A percentile compares a stretch with the other conserved stretches of the same genome.
Evolutionary conservation across 192 early-diverging fungal genomes (phyloP).

Genomic region (Backusella australiensis): DNA sequence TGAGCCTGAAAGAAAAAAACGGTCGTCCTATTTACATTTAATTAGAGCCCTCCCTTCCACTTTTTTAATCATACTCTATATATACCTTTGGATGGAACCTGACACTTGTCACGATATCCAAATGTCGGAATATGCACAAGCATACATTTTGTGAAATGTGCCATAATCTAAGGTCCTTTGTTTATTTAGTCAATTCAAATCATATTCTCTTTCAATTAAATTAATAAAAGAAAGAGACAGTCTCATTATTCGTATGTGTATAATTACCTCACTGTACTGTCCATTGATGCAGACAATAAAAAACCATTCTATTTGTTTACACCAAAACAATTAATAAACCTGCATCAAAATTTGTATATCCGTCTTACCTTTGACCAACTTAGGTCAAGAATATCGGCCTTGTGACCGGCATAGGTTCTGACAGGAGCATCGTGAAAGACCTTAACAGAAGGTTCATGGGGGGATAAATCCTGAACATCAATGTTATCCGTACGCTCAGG

Average conservation of each 20-base stretch:
- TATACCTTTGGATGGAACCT: slow-evolving; percentile 70
- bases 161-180: slow-evolving; percentile 58
- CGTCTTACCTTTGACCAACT: slow-evolving; percentile 62
- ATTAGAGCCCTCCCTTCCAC: neutral
- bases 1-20: slow-evolving; percentile 77
- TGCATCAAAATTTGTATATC: neutral
- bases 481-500: neutral
- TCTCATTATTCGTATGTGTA: neutral
- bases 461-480: neutral
- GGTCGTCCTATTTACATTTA: slow-evolving; percentile 56
- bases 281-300: slow-evolving; percentile 76
- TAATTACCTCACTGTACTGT: slow-evolving; percentile 67
- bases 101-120: slow-evolving; percentile 75
- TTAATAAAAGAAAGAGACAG: neutral
- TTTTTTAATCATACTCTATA: neutral
- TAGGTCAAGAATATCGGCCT: slow-evolving; percentile 66
- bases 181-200: neutral
- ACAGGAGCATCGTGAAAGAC: slow-evolving; percentile 66
- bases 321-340: neutral
- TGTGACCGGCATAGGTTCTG: slow-evolving; percentile 75
- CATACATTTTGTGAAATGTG: slow-evolving; percentile 71
- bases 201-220: neutral
- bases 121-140: slow-evolving; percentile 77
- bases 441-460: slow-evolving; percentile 21
- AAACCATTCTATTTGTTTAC: slow-evolving; percentile 57